phyloP scores from a whole-genome alignment of 768 basidiomycete species.

The Leccinum ochraceum region DNA sequence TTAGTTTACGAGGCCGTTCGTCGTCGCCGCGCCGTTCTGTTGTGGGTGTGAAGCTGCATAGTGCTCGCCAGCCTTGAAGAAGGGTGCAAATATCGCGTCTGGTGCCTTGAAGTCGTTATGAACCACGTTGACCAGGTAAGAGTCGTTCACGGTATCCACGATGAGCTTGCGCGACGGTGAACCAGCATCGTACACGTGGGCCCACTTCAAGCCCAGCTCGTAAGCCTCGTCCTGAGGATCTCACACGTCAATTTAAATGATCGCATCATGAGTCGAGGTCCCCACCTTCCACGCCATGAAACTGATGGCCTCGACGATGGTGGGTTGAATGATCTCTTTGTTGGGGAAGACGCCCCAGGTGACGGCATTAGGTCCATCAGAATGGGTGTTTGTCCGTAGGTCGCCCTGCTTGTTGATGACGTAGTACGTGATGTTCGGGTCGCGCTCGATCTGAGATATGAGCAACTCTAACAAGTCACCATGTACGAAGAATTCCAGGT shows the following conservation, averaged over 20 bases:
- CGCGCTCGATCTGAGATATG: conserved; percentile 80
- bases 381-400: conserved; percentile 90
- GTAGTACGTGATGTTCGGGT: conserved; percentile 91
- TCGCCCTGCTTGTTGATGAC: conserved; percentile 97
- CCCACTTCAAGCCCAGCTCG: conserved; percentile 92
- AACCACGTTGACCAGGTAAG: conserved; percentile 90
- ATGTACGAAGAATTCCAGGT: conserved; percentile 92
- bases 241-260: conserved; percentile 1
- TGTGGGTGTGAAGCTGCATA: conserved; percentile 44
- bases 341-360: conserved; percentile 99
- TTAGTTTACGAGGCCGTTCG: conserved; percentile 41
- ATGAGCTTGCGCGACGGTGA: conserved; percentile 78
- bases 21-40: conserved; percentile 27
- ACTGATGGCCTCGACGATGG: conserved; percentile 94
- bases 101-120: conserved; percentile 93
- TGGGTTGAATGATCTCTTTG: conserved; percentile 95
- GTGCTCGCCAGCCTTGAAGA: conserved; percentile 74
- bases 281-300: conserved; percentile 97
- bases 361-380: conserved; percentile 96
- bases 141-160: conserved; percentile 74
- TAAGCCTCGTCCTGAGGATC: conserved; percentile 84
- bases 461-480: conserved; percentile 72
- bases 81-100: conserved; percentile 84
- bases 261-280: conserved; percentile 18
- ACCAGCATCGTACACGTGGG: conserved; percentile 76